Conservation (phyloP, 1,284 basidiomycete genomes). For the Microstroma glucosiphilum region DNA sequence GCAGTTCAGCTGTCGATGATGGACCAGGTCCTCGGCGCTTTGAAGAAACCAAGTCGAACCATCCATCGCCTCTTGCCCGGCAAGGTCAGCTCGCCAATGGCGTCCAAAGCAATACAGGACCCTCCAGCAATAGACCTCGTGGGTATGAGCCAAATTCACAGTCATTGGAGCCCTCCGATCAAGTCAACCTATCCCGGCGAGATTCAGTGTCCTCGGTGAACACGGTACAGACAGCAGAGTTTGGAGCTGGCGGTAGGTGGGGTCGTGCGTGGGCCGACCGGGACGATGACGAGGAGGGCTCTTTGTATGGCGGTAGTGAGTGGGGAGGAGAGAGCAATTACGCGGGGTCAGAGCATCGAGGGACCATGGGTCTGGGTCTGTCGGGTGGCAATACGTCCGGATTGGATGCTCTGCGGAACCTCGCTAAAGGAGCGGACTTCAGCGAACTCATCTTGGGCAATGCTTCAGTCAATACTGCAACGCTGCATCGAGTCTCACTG, state of each 20-base stretch:
- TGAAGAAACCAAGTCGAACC: not conserved
- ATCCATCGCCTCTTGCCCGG: not conserved
- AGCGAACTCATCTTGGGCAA: not conserved
- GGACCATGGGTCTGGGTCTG: not conserved
- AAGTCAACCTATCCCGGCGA: slow-evolving; percentile 17
- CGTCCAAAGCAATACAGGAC: slow-evolving; percentile 33
- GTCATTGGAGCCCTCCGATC: slow-evolving; percentile 3
- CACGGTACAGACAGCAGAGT: slow-evolving; percentile 40
- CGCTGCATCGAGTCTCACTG: not conserved
- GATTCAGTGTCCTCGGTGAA: slow-evolving; percentile 37
- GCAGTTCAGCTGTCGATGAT: not conserved
- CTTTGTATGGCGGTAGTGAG: slow-evolving; percentile 22
- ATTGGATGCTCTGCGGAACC: slow-evolving; percentile 1
- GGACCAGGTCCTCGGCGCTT: slow-evolving; percentile 2
- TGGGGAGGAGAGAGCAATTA: slow-evolving; percentile 17
- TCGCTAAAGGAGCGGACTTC: not conserved
- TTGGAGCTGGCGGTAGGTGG: slow-evolving; percentile 39
- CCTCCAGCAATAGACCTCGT: slow-evolving; percentile 35
- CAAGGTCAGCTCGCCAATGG: slow-evolving; percentile 14
- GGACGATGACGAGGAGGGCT: slow-evolving; percentile 35
- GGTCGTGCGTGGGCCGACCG: slow-evolving; percentile 32
- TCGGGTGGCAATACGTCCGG: not conserved
- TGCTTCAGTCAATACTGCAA: not conserved
- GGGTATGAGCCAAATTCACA: slow-evolving; percentile 12
- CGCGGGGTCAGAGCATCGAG: not conserved